Percentiles rank a stretch among this genome's conserved stretches.
These are phyloP conservation scores for Carallia pectinifolia DNA, from an alignment of 345 rosid species.

Conservation along the genomic window DNA sequence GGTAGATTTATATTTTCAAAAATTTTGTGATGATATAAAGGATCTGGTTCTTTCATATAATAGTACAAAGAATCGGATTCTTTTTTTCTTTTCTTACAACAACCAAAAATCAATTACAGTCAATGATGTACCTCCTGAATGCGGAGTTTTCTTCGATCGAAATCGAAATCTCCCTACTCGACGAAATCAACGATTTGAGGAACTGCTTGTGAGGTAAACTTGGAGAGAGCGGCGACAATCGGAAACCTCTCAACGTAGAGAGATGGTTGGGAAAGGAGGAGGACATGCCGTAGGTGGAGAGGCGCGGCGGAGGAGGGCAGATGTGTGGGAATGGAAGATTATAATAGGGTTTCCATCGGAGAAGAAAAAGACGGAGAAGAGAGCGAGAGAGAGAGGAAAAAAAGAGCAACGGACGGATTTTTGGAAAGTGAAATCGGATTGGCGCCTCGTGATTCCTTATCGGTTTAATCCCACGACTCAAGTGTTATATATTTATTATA, in stretches of 20 bases:
- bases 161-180: slow-evolving; percentile 32
- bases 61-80: no score
- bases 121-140: not conserved
- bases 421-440: not conserved
- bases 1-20: no score
- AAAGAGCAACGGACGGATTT: not conserved
- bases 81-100: not conserved
- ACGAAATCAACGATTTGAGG: slow-evolving; percentile 43
- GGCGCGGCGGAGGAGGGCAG: not conserved
- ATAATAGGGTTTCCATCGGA: slow-evolving; percentile 41
- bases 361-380: slow-evolving; percentile 21
- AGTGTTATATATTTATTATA: no score
- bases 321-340: slow-evolving; percentile 52
- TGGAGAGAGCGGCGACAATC: slow-evolving; percentile 53
- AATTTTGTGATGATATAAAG: no score
- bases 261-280: slow-evolving; percentile 26
- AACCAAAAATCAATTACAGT: not conserved
- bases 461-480: no score
- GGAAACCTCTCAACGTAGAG: slow-evolving; percentile 37
- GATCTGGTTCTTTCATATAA: no score
- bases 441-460: slow-evolving; percentile 3
- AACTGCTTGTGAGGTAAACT: slow-evolving; percentile 48
- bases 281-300: slow-evolving; percentile 8
- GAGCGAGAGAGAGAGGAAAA: not conserved
- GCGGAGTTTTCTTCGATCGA: slow-evolving; percentile 12